These are phyloP conservation scores for Passiflora organensis DNA, from an alignment of 345 rosid genomes.

Conservation along the genomic window DNA sequence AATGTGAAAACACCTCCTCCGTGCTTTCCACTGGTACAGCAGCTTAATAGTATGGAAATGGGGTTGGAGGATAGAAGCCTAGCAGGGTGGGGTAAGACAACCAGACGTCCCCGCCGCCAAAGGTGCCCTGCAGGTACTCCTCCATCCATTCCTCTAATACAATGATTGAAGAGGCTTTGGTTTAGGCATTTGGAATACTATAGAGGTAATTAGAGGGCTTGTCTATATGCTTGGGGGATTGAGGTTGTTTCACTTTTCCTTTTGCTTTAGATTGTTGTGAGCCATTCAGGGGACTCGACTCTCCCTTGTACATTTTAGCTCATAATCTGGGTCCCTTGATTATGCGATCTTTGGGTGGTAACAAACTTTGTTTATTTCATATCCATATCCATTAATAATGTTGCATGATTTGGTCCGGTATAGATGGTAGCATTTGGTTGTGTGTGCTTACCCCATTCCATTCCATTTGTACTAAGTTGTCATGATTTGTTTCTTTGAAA, in stretches of 20 bases:
- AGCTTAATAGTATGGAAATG: constrained; percentile 46
- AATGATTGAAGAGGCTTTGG: constrained; percentile 17
- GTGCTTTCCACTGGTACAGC: constrained; percentile 50
- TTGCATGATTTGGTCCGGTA: constrained; percentile 38
- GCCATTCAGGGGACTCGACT: constrained; percentile 27
- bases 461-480: too few relatives aligned
- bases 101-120: constrained; percentile 85
- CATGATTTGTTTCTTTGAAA: too few relatives aligned
- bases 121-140: constrained; percentile 80
- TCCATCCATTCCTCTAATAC: constrained; percentile 49
- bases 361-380: constrained; percentile 32
- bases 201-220: constrained; percentile 6
- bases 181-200: constrained; percentile 13
- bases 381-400: constrained; percentile 41
- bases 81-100: constrained; percentile 89
- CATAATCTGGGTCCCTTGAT: constrained; percentile 37
- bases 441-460: too few relatives aligned
- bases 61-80: constrained; percentile 76
- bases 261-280: constrained; percentile 9
- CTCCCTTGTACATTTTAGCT: constrained; percentile 47
- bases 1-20: constrained; percentile 28
- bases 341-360: constrained; percentile 32
- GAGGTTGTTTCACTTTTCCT: not conserved
- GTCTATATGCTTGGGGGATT: constrained; percentile 4
- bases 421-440: too few relatives aligned